phyloP scores from a whole-genome alignment of 495 filamentous ascomycete species.

The Tuber microsphaerosporum region DNA sequence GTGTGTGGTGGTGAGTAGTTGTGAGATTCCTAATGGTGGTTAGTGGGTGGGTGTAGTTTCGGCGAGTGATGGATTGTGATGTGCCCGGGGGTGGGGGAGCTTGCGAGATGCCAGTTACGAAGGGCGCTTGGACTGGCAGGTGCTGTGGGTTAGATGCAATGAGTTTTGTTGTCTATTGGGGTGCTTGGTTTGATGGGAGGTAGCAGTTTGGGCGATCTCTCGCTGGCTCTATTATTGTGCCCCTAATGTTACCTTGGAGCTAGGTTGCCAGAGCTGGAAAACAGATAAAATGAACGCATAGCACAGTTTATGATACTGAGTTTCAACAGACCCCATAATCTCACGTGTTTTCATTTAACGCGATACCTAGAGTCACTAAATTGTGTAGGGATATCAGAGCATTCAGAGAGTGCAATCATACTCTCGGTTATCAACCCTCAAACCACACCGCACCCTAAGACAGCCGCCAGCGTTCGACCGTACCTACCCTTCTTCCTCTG shows the following conservation, averaged over 20 bases:
- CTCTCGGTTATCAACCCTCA: not conserved
- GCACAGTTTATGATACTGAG: not conserved
- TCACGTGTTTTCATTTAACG: not conserved
- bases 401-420: not conserved
- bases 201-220: not conserved
- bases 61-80: not conserved
- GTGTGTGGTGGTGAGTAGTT: too few species aligned
- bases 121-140: not conserved
- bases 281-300: not conserved
- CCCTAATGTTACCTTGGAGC: not conserved
- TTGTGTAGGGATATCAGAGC: not conserved
- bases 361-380: not conserved
- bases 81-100: not conserved
- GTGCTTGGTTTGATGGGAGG: not conserved
- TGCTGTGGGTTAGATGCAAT: not conserved
- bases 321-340: not conserved
- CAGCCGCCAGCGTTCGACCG: not conserved
- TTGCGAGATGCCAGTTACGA: not conserved
- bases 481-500: not conserved
- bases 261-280: not conserved
- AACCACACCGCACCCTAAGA: not conserved
- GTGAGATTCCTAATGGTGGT: too few species aligned
- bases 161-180: not conserved
- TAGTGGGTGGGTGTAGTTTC: too few species aligned
- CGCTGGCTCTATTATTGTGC: not conserved